Evolutionary conservation across 2,329 filamentous ascomycete species (phyloP).

Genomic region (Stemphylium lycopersici): DNA sequence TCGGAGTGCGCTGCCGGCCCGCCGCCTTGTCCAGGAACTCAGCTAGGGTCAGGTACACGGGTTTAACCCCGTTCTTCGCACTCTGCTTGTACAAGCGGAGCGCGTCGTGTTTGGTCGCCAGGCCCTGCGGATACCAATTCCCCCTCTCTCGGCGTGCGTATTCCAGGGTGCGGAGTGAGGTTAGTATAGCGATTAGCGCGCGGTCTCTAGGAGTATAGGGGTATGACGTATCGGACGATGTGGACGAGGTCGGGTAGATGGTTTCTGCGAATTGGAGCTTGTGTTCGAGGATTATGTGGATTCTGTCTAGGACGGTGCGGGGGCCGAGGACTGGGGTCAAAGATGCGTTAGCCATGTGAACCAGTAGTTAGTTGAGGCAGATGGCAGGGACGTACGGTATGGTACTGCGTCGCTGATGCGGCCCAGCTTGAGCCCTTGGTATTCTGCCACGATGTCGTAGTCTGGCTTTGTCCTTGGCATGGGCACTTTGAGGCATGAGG

Average conservation of each 20-base stretch:
- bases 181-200: slow-evolving; percentile 8
- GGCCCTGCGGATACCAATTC: slow-evolving; percentile 11
- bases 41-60: neutral
- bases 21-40: neutral
- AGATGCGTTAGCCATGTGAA: neutral
- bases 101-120: neutral
- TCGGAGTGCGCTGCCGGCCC: neutral
- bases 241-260: neutral
- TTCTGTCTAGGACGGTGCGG: neutral
- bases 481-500: neutral
- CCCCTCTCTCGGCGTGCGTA: neutral
- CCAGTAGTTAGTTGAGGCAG: no score
- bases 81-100: slow-evolving; percentile 5
- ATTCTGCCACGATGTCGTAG: slow-evolving; percentile 2
- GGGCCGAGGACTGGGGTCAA: slow-evolving; percentile 4
- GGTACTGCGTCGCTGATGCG: slow-evolving; percentile 8
- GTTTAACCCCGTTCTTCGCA: neutral
- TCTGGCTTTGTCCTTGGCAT: neutral
- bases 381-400: slow-evolving; percentile 8
- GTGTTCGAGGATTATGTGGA: slow-evolving; percentile 10
- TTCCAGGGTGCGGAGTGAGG: neutral
- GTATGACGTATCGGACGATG: neutral
- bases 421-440: slow-evolving; percentile 5
- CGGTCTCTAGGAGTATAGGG: slow-evolving; percentile 1
- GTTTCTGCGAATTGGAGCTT: neutral